A percentile compares a stretch with the other conserved stretches of the same genome.
These are phyloP conservation scores for Lodderomyces beijingensis DNA, from an alignment of 1,139 yeast species.

Conservation along the genomic window DNA sequence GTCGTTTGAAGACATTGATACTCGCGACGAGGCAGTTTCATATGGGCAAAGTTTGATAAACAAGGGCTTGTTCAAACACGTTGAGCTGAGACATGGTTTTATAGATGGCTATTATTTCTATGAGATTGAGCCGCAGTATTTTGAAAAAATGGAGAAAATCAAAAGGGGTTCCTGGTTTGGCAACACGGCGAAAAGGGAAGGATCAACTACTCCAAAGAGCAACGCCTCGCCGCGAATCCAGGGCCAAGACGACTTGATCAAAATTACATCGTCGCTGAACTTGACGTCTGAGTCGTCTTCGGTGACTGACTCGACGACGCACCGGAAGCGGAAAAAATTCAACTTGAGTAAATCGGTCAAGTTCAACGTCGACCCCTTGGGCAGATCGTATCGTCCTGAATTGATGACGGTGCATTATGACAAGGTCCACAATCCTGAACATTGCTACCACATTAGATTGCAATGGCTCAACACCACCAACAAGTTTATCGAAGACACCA, in stretches of 20 bases:
- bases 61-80: conserved; percentile 70
- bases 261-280: conserved; percentile 13
- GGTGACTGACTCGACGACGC: conserved; percentile 25
- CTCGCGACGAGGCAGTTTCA: conserved; percentile 75
- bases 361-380: conserved; percentile 72
- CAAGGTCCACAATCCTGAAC: conserved; percentile 89
- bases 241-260: conserved; percentile 10
- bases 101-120: conserved; percentile 93
- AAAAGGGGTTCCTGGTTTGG: conserved; percentile 33
- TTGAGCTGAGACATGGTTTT: conserved; percentile 76
- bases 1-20: conserved; percentile 71
- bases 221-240: conserved; percentile 29
- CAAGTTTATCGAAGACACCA: conserved; percentile 82
- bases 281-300: conserved; percentile 31
- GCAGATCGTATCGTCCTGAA: conserved; percentile 74
- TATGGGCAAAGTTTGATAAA: conserved; percentile 79
- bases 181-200: conserved; percentile 19
- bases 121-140: conserved; percentile 58
- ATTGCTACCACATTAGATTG: conserved; percentile 83
- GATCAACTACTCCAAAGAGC: conserved; percentile 16
- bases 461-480: conserved; percentile 95
- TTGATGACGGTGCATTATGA: conserved; percentile 82
- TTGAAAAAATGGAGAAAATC: conserved; percentile 35
- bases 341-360: conserved; percentile 58
- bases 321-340: conserved; percentile 23